Evolutionary conservation across 352 stramenopile genomes (phyloP).

Genomic region (Phytophthora citrophthora): DNA sequence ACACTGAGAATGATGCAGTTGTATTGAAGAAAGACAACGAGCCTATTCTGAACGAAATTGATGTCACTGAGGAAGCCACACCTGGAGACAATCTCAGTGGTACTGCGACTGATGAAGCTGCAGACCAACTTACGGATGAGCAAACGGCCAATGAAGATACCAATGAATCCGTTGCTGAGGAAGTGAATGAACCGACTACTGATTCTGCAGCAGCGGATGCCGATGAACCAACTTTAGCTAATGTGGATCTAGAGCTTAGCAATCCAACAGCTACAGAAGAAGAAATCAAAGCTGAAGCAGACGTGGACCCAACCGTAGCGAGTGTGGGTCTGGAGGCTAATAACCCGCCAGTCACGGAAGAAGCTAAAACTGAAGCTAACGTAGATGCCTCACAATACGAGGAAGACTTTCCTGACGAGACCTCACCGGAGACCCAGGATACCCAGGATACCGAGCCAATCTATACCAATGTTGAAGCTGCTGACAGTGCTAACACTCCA

Average conservation of each 20-base stretch:
- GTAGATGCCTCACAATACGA: conserved; percentile 8
- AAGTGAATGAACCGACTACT: neutral
- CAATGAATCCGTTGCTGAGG: neutral
- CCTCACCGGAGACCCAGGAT: neutral
- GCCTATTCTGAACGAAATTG: neutral
- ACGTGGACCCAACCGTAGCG: neutral
- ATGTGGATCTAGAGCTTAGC: too few species aligned
- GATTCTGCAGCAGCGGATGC: too few species aligned
- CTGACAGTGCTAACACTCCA: neutral
- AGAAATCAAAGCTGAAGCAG: too few species aligned
- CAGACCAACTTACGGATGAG: neutral
- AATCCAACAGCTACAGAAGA: neutral
- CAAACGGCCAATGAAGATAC: neutral
- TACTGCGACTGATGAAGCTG: neutral
- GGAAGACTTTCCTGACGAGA: conserved; percentile 19
- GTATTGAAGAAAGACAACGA: neutral
- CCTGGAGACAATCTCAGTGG: neutral
- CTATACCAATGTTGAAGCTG: neutral
- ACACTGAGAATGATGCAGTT: conserved; percentile 10
- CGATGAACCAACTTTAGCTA: too few species aligned
- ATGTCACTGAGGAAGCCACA: neutral
- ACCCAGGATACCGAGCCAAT: neutral
- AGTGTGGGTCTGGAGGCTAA: neutral
- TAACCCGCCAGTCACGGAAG: neutral
- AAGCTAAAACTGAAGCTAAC: neutral